A percentile compares a stretch with the other conserved stretches of the same genome.
These are phyloP conservation scores for Stagonosporopsis rhizophila DNA, from an alignment of 2,329 filamentous ascomycete species.

Conservation along the genomic window DNA sequence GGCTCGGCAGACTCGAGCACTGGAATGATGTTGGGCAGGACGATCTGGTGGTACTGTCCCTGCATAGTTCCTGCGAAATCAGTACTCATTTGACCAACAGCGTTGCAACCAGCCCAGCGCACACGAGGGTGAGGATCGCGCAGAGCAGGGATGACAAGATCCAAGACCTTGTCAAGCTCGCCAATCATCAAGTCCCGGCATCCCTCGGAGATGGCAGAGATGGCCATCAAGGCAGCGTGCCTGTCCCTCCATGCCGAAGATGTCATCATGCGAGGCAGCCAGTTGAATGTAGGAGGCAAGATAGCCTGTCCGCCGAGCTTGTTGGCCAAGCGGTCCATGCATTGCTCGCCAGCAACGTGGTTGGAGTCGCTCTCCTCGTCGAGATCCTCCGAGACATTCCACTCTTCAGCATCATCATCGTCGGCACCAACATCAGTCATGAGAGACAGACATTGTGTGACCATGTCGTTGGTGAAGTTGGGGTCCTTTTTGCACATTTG, in stretches of 20 bases:
- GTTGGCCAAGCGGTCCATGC: constrained; percentile 96
- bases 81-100: constrained; percentile 99
- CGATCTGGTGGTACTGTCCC: constrained; percentile 86
- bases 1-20: constrained; percentile 89
- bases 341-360: constrained; percentile 96
- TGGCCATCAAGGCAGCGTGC: constrained; percentile 97
- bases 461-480: constrained; percentile 95
- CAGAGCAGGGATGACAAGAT: constrained; percentile 90
- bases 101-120: constrained; percentile 96
- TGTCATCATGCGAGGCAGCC: constrained; percentile 97
- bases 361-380: constrained; percentile 98
- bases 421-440: constrained; percentile 97
- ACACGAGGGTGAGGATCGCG: constrained; percentile 91
- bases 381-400: constrained; percentile 91
- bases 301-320: constrained; percentile 96
- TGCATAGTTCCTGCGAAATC: constrained; percentile 99
- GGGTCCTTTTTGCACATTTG: constrained; percentile 94
- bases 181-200: constrained; percentile 95
- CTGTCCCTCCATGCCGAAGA: constrained; percentile 94
- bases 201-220: constrained; percentile 97
- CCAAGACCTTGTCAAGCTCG: constrained; percentile 91
- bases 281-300: constrained; percentile 90
- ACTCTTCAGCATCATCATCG: constrained; percentile 93
- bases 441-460: constrained; percentile 94
- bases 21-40: constrained; percentile 90